These are phyloP conservation scores for Ogataea kodamae DNA, from an alignment of 805 yeast genomes.

Conservation along the genomic window DNA sequence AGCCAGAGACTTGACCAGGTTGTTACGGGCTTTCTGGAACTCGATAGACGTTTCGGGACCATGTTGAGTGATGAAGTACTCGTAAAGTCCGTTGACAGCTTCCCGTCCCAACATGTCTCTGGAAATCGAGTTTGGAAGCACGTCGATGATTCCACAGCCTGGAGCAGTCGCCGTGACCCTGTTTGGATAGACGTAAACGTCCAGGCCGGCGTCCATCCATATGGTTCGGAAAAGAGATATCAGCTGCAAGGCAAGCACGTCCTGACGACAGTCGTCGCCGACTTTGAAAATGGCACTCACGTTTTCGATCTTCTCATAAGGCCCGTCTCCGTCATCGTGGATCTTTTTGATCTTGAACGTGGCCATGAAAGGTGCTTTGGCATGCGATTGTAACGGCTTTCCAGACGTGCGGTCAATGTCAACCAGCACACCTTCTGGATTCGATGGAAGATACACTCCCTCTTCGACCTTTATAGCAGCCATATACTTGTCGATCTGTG, in stretches of 20 bases:
- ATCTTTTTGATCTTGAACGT: conserved; percentile 77
- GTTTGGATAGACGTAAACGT: conserved; percentile 87
- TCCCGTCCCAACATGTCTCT: conserved; percentile 99
- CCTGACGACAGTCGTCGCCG: conserved; percentile 99
- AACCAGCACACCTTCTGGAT: conserved; percentile 91
- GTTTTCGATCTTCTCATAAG: conserved; percentile 30
- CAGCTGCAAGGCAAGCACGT: conserved; percentile 87
- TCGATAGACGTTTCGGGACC: conserved; percentile 92
- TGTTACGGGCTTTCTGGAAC: conserved; percentile 87
- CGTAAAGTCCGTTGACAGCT: conserved; percentile 95
- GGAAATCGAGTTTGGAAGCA: conserved; percentile 88
- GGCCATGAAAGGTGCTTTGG: conserved; percentile 98
- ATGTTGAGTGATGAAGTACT: conserved; percentile 85
- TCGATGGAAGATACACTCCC: conserved; percentile 91
- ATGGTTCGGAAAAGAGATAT: conserved; percentile 88
- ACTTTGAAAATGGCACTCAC: conserved; percentile 97
- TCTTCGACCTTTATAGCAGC: conserved; percentile 63
- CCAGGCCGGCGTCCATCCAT: conserved; percentile 85
- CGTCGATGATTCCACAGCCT: conserved; percentile 98
- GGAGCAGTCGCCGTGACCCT: conserved; percentile 98
- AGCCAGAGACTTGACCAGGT: conserved; percentile 89
- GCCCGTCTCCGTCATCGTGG: conserved; percentile 39
- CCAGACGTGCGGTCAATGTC: conserved; percentile 93
- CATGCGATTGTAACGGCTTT: conserved; percentile 93
- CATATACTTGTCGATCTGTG: conserved; percentile 96